phyloP scores from a whole-genome alignment of 2,329 filamentous ascomycete species.

The Hypoxylon sp. region DNA sequence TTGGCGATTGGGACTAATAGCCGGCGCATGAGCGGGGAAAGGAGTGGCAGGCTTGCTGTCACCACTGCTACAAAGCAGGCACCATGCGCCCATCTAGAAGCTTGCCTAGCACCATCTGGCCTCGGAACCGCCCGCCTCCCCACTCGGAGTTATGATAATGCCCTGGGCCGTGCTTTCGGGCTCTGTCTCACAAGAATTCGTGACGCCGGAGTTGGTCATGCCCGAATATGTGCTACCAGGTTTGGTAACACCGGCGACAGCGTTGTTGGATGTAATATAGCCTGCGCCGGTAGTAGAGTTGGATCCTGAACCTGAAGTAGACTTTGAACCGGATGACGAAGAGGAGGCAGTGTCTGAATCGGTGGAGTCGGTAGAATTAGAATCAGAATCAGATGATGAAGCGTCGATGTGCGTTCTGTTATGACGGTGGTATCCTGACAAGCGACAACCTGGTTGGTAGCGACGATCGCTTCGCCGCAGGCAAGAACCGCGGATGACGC shows the following conservation, averaged over 20 bases:
- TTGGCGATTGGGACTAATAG: slow-evolving; percentile 8
- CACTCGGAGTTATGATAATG: background rate
- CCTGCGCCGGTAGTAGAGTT: background rate
- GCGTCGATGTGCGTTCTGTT: too few species aligned
- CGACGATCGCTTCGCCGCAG: background rate
- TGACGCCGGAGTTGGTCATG: background rate
- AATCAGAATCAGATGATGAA: too few species aligned
- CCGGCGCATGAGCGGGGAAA: slow-evolving; percentile 36
- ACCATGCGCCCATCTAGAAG: slow-evolving; percentile 27
- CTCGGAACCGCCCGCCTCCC: background rate
- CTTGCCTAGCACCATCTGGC: background rate
- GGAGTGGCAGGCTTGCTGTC: slow-evolving; percentile 38
- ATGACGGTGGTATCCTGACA: background rate
- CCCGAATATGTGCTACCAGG: background rate
- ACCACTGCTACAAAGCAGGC: slow-evolving; percentile 40
- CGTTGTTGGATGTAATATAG: background rate
- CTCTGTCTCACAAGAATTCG: background rate
- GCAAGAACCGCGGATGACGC: slow-evolving; percentile 11
- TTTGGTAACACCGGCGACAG: background rate
- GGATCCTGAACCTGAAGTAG: background rate
- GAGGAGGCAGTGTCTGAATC: background rate
- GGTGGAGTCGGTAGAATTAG: background rate
- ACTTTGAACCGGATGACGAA: background rate
- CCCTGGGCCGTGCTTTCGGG: background rate
- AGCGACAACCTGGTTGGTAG: background rate